These are phyloP conservation scores for Syzygium grande DNA, from an alignment of 345 rosid species.

Conservation along the genomic window DNA sequence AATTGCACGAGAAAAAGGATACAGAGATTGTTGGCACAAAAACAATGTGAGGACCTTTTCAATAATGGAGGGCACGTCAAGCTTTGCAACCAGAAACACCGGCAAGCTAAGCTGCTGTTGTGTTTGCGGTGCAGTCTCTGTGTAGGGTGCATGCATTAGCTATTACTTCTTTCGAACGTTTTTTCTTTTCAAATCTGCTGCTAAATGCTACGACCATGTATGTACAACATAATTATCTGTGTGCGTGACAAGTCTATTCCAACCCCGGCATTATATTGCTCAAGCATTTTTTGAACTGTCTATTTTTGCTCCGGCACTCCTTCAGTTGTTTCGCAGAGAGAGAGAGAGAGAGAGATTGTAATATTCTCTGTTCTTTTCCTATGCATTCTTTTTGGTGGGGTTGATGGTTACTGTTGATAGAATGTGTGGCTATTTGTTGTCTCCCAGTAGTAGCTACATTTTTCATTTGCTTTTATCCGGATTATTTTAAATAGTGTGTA, in stretches of 20 bases:
- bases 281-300: neutral
- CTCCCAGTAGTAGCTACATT: neutral
- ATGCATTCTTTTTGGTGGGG: neutral
- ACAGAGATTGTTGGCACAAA: neutral
- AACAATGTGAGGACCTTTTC: neutral
- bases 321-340: neutral
- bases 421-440: neutral
- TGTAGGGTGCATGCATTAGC: neutral
- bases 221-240: neutral
- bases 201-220: neutral
- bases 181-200: neutral
- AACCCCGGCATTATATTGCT: neutral
- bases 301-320: neutral
- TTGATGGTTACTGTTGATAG: neutral
- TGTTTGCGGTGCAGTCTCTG: neutral
- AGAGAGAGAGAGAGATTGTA: neutral
- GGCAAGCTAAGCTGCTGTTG: neutral
- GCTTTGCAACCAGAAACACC: neutral
- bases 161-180: neutral
- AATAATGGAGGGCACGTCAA: neutral
- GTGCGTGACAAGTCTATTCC: neutral
- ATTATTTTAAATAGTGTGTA: neutral
- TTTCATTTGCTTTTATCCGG: neutral
- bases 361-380: neutral
- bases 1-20: neutral